phyloP scores from a whole-genome alignment of 202 grass and related monocot species.

The Panicum virgatum region DNA sequence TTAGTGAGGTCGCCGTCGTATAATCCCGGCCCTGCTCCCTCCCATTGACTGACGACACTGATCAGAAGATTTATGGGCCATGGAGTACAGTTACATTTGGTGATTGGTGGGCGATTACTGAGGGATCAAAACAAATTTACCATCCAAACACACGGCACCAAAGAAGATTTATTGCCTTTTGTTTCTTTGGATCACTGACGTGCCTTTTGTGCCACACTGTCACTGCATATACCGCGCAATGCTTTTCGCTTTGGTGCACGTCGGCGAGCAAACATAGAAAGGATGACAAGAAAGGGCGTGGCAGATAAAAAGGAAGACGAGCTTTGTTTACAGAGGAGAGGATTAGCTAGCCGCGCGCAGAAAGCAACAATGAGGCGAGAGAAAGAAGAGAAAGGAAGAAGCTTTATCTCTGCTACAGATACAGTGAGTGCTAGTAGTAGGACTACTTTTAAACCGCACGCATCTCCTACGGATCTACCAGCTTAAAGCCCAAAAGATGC shows the following conservation, averaged over 20 bases:
- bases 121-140: background rate
- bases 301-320: conserved; percentile 24
- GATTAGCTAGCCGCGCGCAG: background rate
- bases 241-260: background rate
- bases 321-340: conserved; percentile 42
- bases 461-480: background rate
- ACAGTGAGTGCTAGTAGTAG: background rate
- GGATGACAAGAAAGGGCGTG: conserved; percentile 10
- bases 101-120: too few relatives aligned
- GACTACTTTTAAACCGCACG: background rate
- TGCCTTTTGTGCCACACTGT: too few relatives aligned
- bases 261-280: conserved; percentile 3
- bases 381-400: conserved; percentile 4
- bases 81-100: too few relatives aligned
- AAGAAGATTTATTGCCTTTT: too few relatives aligned
- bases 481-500: conserved; percentile 50
- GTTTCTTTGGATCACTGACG: too few relatives aligned
- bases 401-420: conserved; percentile 21
- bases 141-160: background rate
- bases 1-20: too few relatives aligned
- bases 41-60: too few relatives aligned
- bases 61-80: too few relatives aligned
- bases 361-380: conserved; percentile 24
- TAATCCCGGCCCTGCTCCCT: too few relatives aligned
- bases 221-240: background rate